phyloP scores from a whole-genome alignment of 2,329 filamentous ascomycete species.

The Helicocarpus griseus region DNA sequence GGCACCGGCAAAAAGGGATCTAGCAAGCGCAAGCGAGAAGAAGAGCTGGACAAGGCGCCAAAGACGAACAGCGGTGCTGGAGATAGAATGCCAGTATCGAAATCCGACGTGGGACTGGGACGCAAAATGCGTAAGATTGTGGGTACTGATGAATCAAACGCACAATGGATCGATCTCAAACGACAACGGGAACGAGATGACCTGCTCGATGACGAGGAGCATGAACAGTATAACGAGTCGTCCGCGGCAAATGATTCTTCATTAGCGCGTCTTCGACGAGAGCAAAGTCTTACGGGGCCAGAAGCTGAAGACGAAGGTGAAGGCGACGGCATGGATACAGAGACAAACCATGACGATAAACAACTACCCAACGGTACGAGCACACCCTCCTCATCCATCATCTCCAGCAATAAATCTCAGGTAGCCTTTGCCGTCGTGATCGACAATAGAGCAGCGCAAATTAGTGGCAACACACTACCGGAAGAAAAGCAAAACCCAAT shows the following conservation, averaged over 20 bases:
- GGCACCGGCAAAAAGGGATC: slow-evolving; percentile 13
- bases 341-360: slow-evolving; percentile 4
- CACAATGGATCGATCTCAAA: slow-evolving; percentile 23
- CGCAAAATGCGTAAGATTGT: slow-evolving; percentile 41
- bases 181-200: slow-evolving; percentile 17
- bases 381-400: slow-evolving; percentile 11
- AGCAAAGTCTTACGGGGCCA: slow-evolving; percentile 6
- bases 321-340: background rate
- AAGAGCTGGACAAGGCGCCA: slow-evolving; percentile 34
- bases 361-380: slow-evolving; percentile 7
- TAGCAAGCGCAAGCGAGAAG: slow-evolving; percentile 35
- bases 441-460: slow-evolving; percentile 10
- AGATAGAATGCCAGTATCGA: slow-evolving; percentile 37
- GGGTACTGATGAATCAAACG: slow-evolving; percentile 27
- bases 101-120: slow-evolving; percentile 35
- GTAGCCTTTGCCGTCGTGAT: slow-evolving; percentile 11
- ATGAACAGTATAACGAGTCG: slow-evolving; percentile 25
- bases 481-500: background rate
- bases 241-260: slow-evolving; percentile 20
- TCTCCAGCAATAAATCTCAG: slow-evolving; percentile 7
- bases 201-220: slow-evolving; percentile 24
- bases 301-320: slow-evolving; percentile 12
- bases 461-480: background rate
- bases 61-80: slow-evolving; percentile 47
- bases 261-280: slow-evolving; percentile 25